A percentile compares a stretch with the other conserved stretches of the same genome.
phyloP scores from a whole-genome alignment of 2,329 filamentous ascomycete genomes.

The Xylaria sp. region DNA sequence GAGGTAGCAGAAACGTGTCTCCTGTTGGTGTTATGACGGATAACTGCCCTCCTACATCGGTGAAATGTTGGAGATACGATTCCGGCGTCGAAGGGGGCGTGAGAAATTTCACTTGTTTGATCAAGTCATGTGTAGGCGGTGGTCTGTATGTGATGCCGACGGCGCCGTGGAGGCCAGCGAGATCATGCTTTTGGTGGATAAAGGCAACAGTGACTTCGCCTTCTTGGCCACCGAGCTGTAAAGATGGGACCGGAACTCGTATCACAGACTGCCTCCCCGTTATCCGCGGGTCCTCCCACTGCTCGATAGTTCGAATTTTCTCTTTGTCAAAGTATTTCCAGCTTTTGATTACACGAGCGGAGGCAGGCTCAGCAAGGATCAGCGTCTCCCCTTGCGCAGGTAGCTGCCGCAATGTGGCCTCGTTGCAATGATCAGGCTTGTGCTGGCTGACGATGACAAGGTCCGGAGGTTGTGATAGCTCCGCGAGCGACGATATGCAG shows the following conservation, averaged over 20 bases:
- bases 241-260: constrained; percentile 64
- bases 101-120: constrained; percentile 33
- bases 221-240: constrained; percentile 60
- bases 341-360: constrained; percentile 71
- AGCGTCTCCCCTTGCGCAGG: constrained; percentile 63
- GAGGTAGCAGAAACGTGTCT: constrained; percentile 45
- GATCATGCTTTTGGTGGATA: constrained; percentile 68
- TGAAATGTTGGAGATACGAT: constrained; percentile 33
- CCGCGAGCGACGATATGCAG: constrained; percentile 63
- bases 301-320: constrained; percentile 57
- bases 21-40: constrained; percentile 33
- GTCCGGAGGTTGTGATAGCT: constrained; percentile 57
- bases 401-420: constrained; percentile 73
- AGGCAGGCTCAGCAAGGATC: constrained; percentile 73
- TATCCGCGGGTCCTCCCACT: constrained; percentile 57
- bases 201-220: constrained; percentile 79
- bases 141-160: constrained; percentile 78
- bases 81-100: constrained; percentile 50
- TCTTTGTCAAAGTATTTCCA: constrained; percentile 74
- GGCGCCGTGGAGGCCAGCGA: constrained; percentile 71
- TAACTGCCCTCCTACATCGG: constrained; percentile 19
- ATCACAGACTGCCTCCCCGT: constrained; percentile 51
- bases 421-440: constrained; percentile 74
- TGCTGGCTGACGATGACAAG: constrained; percentile 59
- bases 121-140: constrained; percentile 52